phyloP scores from a whole-genome alignment of 352 stramenopile genomes.

The Porosira glacialis region DNA sequence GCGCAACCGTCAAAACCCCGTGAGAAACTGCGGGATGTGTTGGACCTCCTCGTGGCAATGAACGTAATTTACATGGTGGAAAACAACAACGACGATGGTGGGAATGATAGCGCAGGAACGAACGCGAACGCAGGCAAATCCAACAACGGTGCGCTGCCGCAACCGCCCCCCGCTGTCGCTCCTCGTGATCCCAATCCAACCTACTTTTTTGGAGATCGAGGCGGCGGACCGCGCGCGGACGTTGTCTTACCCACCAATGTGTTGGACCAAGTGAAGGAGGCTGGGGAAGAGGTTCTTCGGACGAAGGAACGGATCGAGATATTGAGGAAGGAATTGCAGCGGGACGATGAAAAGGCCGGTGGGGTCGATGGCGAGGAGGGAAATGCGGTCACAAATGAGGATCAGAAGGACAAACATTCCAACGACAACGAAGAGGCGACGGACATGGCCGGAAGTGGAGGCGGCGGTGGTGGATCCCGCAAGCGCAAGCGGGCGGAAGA shows the following conservation, averaged over 20 bases:
- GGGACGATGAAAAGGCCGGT: background rate
- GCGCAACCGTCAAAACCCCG: too few species aligned
- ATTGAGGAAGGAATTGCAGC: slow-evolving; percentile 17
- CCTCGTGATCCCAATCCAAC: slow-evolving; percentile 28
- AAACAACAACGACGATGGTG: slow-evolving; percentile 6
- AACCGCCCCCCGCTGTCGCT: too few species aligned
- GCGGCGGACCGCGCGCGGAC: slow-evolving; percentile 33
- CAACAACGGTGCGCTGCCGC: too few species aligned
- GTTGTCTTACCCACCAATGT: slow-evolving; percentile 18
- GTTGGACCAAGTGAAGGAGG: slow-evolving; percentile 24
- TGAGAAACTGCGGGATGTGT: slow-evolving; percentile 30
- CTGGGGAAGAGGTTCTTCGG: slow-evolving; percentile 28
- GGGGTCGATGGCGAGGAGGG: background rate
- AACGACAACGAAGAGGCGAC: background rate
- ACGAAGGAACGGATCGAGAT: slow-evolving; percentile 31
- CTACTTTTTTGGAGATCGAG: slow-evolving; percentile 39
- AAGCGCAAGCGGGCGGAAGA: background rate
- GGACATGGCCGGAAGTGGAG: background rate
- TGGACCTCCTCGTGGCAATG: slow-evolving; percentile 33
- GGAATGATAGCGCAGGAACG: too few species aligned
- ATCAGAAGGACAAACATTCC: background rate
- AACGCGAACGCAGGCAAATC: too few species aligned
- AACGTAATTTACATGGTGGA: slow-evolving; percentile 40
- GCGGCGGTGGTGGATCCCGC: background rate
- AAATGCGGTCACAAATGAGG: background rate